phyloP scores from a whole-genome alignment of 306 rosid species.

The Lotus japonicus region DNA sequence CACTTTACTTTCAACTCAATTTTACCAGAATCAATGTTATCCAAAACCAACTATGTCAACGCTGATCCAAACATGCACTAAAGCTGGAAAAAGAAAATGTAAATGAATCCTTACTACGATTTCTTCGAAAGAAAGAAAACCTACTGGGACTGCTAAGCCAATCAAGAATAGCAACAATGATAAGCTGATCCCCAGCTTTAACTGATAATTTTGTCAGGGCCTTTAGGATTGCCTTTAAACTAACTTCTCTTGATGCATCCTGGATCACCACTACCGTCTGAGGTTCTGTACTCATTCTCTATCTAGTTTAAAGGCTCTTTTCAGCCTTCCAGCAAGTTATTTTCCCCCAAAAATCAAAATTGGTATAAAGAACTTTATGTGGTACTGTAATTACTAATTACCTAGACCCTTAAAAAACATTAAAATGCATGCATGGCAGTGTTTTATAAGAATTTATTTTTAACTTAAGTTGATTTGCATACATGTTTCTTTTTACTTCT shows the following conservation, averaged over 20 bases:
- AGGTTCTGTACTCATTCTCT: slow-evolving; percentile 18
- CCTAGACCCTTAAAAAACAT: not conserved
- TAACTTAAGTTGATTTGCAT: no score
- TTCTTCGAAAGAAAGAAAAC: slow-evolving; percentile 49
- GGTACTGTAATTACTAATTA: slow-evolving; percentile 1
- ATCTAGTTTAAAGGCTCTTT: not conserved
- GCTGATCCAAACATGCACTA: no score
- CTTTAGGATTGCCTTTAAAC: slow-evolving; percentile 37
- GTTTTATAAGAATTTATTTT: not conserved
- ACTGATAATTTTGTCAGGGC: slow-evolving; percentile 36
- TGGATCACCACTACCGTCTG: slow-evolving; percentile 65
- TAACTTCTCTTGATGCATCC: slow-evolving; percentile 58
- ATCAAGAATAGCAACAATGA: slow-evolving; percentile 55
- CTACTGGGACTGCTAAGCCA: slow-evolving; percentile 69
- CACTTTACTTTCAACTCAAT: no score
- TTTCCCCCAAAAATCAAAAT: not conserved
- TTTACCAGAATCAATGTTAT: no score
- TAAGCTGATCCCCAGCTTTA: slow-evolving; percentile 62
- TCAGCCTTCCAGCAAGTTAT: not conserved
- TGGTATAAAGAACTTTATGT: not conserved
- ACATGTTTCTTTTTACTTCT: not conserved
- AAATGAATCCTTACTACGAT: slow-evolving; percentile 34
- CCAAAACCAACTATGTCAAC: no score
- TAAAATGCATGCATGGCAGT: not conserved
- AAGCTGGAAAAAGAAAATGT: not conserved